Evolutionary conservation across 1,284 basidiomycete genomes (phyloP), one percentile per base, ranked within the genome.

Genomic region (Agaricales sp.): DNA sequence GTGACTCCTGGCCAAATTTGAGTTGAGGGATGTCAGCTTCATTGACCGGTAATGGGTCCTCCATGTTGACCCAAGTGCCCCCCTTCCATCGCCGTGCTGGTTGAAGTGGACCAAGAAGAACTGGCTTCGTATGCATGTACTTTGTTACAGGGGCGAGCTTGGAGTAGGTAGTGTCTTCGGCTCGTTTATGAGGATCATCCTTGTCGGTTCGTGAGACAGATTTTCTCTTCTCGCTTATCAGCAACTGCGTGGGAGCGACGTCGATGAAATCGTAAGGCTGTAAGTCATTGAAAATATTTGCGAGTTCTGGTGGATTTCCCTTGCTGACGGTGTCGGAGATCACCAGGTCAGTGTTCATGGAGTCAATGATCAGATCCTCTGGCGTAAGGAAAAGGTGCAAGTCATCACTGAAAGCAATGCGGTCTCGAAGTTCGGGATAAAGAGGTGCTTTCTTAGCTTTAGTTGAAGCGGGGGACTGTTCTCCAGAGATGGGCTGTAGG

Each of bases 121-220:
- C 84, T 3, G 82, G 82, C 59, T 82, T 85, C 23, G 66, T 64
- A 46, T 71, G 61, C 81, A 86, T 87, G 62, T 85, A 87, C 51
- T 70, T 68, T 43, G 74, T 76, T 30, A 76, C 67, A n/a, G 81
- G 78, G 43, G 73, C 74, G 23, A 88, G 65, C 59, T 79, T 87
- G 19, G 74, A 77, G 55, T 78, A 78, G 4, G 75, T 75, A n/a
- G 75, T 72, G 46, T 85, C 83, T 52, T 88, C 85, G 0, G 69
- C 57, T 35, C 86, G 71, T 59, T 74, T 83, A 55, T 73, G 78
- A n/a, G 79, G 77, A 57, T 86, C 85, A 52, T 87, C 82, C 54
- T 67, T 77, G 52, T 86, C 82, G 1, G 67, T 68, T 53, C 70
- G 71, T 58, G 74, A 77, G 24, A 80, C 78, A 2, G 68, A 65